phyloP scores from a whole-genome alignment of 257 asterid genomes.

The Plantago elongata region DNA sequence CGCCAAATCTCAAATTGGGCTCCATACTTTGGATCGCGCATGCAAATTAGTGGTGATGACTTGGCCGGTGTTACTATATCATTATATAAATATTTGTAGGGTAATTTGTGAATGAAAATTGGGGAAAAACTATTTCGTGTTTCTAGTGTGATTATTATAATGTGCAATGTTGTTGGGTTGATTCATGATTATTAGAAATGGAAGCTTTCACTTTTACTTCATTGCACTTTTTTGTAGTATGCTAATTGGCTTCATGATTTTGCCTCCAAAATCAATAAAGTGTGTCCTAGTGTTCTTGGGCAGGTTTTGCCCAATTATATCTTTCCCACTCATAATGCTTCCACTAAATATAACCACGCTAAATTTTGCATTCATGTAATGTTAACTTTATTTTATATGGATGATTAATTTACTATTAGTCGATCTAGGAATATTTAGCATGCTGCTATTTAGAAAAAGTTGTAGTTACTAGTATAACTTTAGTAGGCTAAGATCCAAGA shows the following conservation, averaged over 20 bases:
- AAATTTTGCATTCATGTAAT: too few species aligned
- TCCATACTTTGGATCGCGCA: conserved; percentile 2
- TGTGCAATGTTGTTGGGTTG: background rate
- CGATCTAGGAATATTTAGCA: too few species aligned
- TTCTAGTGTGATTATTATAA: background rate
- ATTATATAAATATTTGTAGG: background rate
- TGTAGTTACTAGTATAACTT: too few species aligned
- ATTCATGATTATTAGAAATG: conserved; percentile 22
- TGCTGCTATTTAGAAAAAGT: too few species aligned
- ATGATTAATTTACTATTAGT: too few species aligned
- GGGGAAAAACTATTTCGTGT: background rate
- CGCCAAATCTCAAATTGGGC: background rate
- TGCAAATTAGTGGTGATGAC: conserved; percentile 1
- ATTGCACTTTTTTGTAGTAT: background rate
- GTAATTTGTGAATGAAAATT: background rate
- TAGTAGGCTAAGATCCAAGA: too few species aligned
- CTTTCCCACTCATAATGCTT: background rate
- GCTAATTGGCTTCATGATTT: conserved; percentile 6
- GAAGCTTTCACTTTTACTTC: conserved; percentile 26
- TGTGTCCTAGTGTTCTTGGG: conserved; percentile 4
- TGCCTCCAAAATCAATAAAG: conserved; percentile 15
- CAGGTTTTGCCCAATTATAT: background rate
- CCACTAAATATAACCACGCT: too few species aligned
- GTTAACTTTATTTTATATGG: too few species aligned
- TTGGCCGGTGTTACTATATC: conserved; percentile 1